Evolutionary conservation across 805 yeast species (phyloP), one percentile per base, ranked within the genome.

Genomic region (Pichia cabralensis): DNA sequence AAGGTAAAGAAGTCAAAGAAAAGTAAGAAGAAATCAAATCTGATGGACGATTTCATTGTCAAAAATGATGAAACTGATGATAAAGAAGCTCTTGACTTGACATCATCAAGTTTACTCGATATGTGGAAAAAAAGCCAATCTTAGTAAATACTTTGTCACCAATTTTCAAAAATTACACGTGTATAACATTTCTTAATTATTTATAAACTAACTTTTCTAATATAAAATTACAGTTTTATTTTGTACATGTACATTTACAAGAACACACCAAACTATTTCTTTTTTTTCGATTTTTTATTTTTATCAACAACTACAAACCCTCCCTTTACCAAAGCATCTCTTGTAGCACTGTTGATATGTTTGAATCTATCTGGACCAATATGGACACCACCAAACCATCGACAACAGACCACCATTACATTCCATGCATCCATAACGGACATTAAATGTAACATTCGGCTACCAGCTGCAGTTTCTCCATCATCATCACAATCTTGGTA

Each of bases 391-490:
- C 95, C 96, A 54, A 71, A 92, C 96, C 96, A 89, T 40, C 98
- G 61, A 22, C 81, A 74, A 2, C 89, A 95, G 8, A 79, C 84
- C 3, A 88, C 95, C 43, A 86, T 70, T 4, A 82, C 83, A 52
- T 88, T 77, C 80, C 83, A 74, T 2, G 72, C 81, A 47, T 84
- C 85, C 82, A 80, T 80, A 18, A 58, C 47, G 24, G 82, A 73
- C 44, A 88, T 58, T 31, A 88, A 56, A 60, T 85, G 95, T 33
- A 86, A 56, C 66, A 88, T 61, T 38, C 96, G 62, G 5, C 88
- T 75, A 8, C 98, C 98, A 1, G 97, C 95, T 1, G 97, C 97
- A 0, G 94, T 69, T 52, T 92, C 98, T 3, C 98, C 98, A 52
- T 89, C 98, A 54, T 92, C 97, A 50, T 92, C 96, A 47, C 83